phyloP scores from a whole-genome alignment of 2,329 filamentous ascomycete genomes.

The Seiridium cupressi region DNA sequence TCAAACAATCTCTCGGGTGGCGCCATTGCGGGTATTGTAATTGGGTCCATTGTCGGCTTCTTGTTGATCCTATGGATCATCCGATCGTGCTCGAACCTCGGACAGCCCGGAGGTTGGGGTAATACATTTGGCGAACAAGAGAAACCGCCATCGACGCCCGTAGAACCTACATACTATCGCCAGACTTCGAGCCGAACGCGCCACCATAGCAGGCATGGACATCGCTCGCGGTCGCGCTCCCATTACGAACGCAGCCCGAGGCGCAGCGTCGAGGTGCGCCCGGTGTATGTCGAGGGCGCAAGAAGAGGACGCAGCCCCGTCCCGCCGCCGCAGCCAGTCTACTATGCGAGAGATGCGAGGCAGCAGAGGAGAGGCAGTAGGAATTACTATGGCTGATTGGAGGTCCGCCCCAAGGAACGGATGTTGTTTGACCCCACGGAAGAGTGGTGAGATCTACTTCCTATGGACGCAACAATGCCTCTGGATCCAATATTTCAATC shows the following conservation, averaged over 20 bases:
- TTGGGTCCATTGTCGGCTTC: constrained; percentile 45
- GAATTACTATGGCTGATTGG: constrained; percentile 3
- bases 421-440: no score
- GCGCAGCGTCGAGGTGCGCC: constrained; percentile 2
- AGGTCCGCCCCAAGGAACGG: no score
- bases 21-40: constrained; percentile 50
- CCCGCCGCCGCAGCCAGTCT: not conserved
- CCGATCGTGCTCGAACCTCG: constrained; percentile 41
- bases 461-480: no score
- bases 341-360: constrained; percentile 1
- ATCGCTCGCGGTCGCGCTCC: not conserved
- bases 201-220: not conserved
- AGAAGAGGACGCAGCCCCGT: not conserved
- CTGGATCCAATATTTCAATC: no score
- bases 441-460: no score
- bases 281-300: not conserved
- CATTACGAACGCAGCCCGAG: not conserved
- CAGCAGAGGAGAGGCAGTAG: constrained; percentile 1
- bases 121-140: constrained; percentile 23
- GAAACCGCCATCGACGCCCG: constrained; percentile 13
- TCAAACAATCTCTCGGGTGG: constrained; percentile 38
- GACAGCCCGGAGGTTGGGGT: constrained; percentile 23
- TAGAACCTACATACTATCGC: not conserved
- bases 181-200: not conserved
- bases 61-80: constrained; percentile 46